Conservation (phyloP, 306 rosid genomes). For the Begonia masoniana region DNA sequence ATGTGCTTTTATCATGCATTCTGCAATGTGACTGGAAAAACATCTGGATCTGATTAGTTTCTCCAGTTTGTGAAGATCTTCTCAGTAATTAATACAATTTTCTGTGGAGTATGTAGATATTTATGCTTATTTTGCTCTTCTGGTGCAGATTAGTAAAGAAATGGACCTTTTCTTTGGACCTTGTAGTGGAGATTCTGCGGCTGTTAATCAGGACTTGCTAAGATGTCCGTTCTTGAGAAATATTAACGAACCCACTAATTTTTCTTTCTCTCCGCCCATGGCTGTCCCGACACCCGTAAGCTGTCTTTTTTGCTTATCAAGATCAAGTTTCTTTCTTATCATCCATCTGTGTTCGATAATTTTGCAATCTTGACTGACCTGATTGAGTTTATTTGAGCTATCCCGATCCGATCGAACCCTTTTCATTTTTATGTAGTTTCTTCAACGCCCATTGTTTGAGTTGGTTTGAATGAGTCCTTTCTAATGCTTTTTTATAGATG, state of each 20-base stretch:
- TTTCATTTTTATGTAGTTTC: no score
- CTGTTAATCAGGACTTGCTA: conserved; percentile 32
- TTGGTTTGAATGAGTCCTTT: background rate
- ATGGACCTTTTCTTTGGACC: conserved; percentile 60
- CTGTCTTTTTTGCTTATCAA: conserved; percentile 3
- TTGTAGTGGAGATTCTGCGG: conserved; percentile 34
- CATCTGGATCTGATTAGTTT: background rate
- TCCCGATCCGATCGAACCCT: background rate
- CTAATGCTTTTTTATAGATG: conserved; percentile 29
- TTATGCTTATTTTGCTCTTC: background rate
- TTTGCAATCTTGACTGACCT: background rate
- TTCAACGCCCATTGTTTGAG: background rate
- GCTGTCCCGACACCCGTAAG: conserved; percentile 74
- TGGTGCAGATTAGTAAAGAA: conserved; percentile 27
- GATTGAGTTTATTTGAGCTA: no score
- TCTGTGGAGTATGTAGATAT: background rate
- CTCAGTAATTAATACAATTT: background rate
- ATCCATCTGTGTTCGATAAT: background rate
- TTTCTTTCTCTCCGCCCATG: conserved; percentile 73
- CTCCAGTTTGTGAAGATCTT: background rate
- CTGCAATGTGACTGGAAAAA: background rate
- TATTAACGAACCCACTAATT: conserved; percentile 91
- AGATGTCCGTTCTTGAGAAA: conserved; percentile 93
- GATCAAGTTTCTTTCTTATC: no score
- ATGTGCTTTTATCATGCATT: background rate